A percentile compares a stretch with the other conserved stretches of the same genome.
Evolutionary conservation across 1,139 yeast genomes (phyloP).

Genomic region (Blastobotrys aristatus): DNA sequence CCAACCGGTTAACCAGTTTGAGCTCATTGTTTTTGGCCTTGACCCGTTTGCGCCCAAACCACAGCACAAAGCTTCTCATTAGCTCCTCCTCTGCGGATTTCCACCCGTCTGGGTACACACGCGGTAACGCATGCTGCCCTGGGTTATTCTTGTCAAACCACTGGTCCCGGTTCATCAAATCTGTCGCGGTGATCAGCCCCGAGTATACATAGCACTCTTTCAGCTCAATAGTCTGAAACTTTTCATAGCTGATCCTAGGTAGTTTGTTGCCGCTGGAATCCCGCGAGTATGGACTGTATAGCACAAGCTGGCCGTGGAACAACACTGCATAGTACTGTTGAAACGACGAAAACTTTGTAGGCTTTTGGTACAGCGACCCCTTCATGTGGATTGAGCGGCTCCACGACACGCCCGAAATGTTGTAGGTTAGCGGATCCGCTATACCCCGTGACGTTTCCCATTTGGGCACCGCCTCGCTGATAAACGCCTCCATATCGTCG

Average conservation of each 20-base stretch:
- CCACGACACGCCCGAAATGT: slow-evolving; percentile 55
- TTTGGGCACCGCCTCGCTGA: slow-evolving; percentile 45
- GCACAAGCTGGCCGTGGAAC: slow-evolving; percentile 61
- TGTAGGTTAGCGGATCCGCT: slow-evolving; percentile 50
- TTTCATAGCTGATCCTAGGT: slow-evolving; percentile 24
- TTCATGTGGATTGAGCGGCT: slow-evolving; percentile 52
- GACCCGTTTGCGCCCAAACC: slow-evolving; percentile 66
- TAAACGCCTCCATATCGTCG: slow-evolving; percentile 55
- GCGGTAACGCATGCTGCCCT: slow-evolving; percentile 56
- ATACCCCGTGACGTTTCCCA: slow-evolving; percentile 53
- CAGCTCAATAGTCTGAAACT: slow-evolving; percentile 44
- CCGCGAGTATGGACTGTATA: slow-evolving; percentile 44
- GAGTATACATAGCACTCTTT: slow-evolving; percentile 70
- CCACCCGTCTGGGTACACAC: slow-evolving; percentile 81
- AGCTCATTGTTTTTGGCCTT: slow-evolving; percentile 13
- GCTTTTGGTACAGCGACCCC: slow-evolving; percentile 65
- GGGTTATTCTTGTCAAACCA: slow-evolving; percentile 47
- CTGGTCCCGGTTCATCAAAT: slow-evolving; percentile 47
- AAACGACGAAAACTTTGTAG: slow-evolving; percentile 64
- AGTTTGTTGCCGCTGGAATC: slow-evolving; percentile 29
- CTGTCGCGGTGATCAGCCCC: slow-evolving; percentile 56
- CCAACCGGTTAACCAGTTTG: slow-evolving; percentile 44
- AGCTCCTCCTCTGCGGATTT: slow-evolving; percentile 70
- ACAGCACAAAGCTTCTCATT: slow-evolving; percentile 69
- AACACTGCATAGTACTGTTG: slow-evolving; percentile 56